Percentiles rank a stretch among this genome's conserved stretches.
Evolutionary conservation across 1,139 yeast genomes (phyloP).

Genomic region (Kodamaea sp.): DNA sequence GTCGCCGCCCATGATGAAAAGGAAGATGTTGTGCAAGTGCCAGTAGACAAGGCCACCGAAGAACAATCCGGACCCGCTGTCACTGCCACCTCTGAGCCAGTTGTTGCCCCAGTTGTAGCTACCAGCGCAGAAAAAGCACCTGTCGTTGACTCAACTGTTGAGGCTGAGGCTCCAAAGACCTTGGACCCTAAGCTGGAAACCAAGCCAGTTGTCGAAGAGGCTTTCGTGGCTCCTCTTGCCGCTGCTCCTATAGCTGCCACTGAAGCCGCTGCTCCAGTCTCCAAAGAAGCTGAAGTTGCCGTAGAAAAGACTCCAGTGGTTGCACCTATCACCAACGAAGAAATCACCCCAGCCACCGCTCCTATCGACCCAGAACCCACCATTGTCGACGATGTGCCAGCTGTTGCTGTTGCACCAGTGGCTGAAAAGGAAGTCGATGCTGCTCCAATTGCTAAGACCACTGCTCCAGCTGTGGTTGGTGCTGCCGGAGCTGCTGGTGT

Average conservation of each 20-base stretch:
- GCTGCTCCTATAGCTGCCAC: slow-evolving; percentile 5
- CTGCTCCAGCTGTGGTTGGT: slow-evolving; percentile 14
- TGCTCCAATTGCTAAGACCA: slow-evolving; percentile 18
- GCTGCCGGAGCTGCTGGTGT: slow-evolving; percentile 12
- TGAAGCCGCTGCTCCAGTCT: slow-evolving; percentile 5
- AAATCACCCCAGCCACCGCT: slow-evolving; percentile 1
- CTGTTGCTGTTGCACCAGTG: neutral
- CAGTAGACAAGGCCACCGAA: slow-evolving; percentile 8
- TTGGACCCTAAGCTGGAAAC: slow-evolving; percentile 38
- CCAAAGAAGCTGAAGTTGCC: slow-evolving; percentile 5
- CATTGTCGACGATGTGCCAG: slow-evolving; percentile 5
- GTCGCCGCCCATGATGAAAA: slow-evolving; percentile 2
- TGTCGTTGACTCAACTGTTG: slow-evolving; percentile 16
- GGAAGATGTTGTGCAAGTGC: slow-evolving; percentile 9
- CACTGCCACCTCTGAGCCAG: slow-evolving; percentile 5
- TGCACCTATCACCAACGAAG: slow-evolving; percentile 1
- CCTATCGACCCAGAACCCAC: slow-evolving; percentile 9
- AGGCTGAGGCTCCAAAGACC: slow-evolving; percentile 22
- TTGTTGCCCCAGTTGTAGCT: slow-evolving; percentile 7
- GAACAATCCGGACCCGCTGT: slow-evolving; percentile 10
- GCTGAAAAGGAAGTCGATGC: slow-evolving; percentile 26
- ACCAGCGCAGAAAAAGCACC: slow-evolving; percentile 11
- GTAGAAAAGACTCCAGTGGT: slow-evolving; percentile 6
- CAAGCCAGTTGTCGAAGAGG: no score
- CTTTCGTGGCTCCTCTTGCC: neutral